Conservation (phyloP, 305 asterid genomes). For the Fraxinus greggii region DNA sequence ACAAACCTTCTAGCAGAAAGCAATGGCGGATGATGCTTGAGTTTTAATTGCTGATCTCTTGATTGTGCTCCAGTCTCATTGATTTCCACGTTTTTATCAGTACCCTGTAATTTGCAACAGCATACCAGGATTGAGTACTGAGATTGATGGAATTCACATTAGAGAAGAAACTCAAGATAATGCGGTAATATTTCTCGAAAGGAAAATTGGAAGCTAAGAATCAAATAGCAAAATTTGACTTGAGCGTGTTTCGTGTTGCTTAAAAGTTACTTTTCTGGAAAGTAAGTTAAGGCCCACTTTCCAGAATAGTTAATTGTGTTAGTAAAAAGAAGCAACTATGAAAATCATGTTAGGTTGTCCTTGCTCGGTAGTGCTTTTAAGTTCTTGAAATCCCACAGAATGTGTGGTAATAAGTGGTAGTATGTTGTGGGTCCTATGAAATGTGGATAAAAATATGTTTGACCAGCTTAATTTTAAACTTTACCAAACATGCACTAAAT, state of each 20-base stretch:
- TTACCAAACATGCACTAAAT: neutral
- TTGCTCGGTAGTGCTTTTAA: neutral
- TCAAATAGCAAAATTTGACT: neutral
- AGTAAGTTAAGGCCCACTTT: neutral
- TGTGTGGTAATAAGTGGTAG: neutral
- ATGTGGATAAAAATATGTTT: neutral
- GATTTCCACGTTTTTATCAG: neutral
- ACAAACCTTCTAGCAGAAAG: neutral
- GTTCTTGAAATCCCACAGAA: neutral
- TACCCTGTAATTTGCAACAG: neutral
- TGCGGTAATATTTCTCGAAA: neutral
- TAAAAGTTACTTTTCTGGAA: neutral
- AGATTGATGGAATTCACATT: slow-evolving; percentile 4
- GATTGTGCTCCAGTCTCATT: neutral
- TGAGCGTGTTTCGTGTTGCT: neutral
- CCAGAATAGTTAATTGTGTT: neutral
- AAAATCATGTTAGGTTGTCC: neutral
- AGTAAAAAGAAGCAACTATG: neutral
- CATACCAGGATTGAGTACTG: neutral
- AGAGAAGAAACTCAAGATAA: neutral
- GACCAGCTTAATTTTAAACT: neutral
- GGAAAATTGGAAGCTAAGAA: neutral
- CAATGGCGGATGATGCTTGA: neutral
- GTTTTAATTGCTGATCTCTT: neutral
- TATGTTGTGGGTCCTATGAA: neutral